phyloP scores from a whole-genome alignment of 306 rosid species.

The Casuarina cunninghamiana region DNA sequence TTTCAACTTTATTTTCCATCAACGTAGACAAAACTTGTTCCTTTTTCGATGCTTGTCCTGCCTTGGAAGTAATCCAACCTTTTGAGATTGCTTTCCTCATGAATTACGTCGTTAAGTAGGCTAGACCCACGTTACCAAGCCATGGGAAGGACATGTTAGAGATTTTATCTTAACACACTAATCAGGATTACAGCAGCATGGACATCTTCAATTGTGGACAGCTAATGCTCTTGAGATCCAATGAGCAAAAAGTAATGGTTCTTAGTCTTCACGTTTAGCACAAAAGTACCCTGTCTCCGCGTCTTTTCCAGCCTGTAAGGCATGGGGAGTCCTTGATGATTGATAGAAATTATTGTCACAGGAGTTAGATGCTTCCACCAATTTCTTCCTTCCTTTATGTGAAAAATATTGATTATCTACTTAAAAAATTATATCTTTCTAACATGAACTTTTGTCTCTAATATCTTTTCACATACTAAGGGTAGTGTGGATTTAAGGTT shows the following conservation, averaged over 20 bases:
- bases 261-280: conserved; percentile 15
- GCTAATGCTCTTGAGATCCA: not conserved
- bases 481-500: too few species aligned
- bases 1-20: not conserved
- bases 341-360: not conserved
- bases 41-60: not conserved
- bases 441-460: too few species aligned
- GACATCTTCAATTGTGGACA: not conserved
- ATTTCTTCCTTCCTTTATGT: not conserved
- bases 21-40: not conserved
- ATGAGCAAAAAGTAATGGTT: not conserved
- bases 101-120: not conserved
- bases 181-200: not conserved
- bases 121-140: not conserved
- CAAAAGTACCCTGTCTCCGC: not conserved
- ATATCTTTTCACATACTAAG: too few species aligned
- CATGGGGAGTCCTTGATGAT: not conserved
- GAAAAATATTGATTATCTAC: too few species aligned
- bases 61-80: not conserved
- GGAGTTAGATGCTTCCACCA: not conserved
- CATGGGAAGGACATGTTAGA: not conserved
- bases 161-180: not conserved
- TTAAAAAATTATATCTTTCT: too few species aligned
- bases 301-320: conserved; percentile 1
- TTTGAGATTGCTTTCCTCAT: not conserved